phyloP scores from a whole-genome alignment of 805 yeast species.

The Suhomyces kilbournensis region DNA sequence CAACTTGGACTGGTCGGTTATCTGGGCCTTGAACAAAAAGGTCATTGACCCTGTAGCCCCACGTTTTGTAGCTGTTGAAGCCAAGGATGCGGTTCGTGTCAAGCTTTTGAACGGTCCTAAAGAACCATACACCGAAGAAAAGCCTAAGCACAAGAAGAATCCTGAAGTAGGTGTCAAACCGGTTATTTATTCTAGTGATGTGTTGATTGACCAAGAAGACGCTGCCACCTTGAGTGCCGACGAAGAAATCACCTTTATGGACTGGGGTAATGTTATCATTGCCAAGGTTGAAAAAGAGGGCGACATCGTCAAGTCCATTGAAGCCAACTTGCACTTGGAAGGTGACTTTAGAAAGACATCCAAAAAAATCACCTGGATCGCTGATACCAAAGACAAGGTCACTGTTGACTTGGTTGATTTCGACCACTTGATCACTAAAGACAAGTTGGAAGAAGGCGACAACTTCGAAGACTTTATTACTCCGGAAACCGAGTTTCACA shows the following conservation, averaged over 20 bases:
- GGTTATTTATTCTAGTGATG: constrained; percentile 19
- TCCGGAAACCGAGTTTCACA: constrained; percentile 24
- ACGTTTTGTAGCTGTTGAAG: constrained; percentile 80
- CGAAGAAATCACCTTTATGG: constrained; percentile 31
- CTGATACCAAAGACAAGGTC: constrained; percentile 26
- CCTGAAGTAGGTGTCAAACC: constrained; percentile 25
- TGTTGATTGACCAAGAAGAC: constrained; percentile 26
- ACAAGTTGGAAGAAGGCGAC: constrained; percentile 30
- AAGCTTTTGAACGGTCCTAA: constrained; percentile 40
- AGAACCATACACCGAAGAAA: constrained; percentile 17
- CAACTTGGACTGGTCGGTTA: constrained; percentile 94
- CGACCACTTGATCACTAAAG: constrained; percentile 33
- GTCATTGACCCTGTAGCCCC: constrained; percentile 96
- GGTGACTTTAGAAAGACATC: constrained; percentile 32
- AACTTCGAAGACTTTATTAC: constrained; percentile 30
- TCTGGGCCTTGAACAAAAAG: constrained; percentile 98
- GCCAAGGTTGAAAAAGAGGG: constrained; percentile 23
- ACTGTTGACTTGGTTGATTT: constrained; percentile 26
- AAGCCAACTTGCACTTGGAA: constrained; percentile 29
- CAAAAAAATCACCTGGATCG: constrained; percentile 32
- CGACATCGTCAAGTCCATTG: constrained; percentile 22
- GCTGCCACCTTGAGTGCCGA: constrained; percentile 23
- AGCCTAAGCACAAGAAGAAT: constrained; percentile 32
- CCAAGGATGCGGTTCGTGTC: constrained; percentile 65
- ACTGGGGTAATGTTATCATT: constrained; percentile 31